Percentiles rank a stretch among this genome's conserved stretches.
These are phyloP conservation scores for Phialophora macrospora DNA, from an alignment of 2,329 filamentous ascomycete genomes.

Conservation along the genomic window DNA sequence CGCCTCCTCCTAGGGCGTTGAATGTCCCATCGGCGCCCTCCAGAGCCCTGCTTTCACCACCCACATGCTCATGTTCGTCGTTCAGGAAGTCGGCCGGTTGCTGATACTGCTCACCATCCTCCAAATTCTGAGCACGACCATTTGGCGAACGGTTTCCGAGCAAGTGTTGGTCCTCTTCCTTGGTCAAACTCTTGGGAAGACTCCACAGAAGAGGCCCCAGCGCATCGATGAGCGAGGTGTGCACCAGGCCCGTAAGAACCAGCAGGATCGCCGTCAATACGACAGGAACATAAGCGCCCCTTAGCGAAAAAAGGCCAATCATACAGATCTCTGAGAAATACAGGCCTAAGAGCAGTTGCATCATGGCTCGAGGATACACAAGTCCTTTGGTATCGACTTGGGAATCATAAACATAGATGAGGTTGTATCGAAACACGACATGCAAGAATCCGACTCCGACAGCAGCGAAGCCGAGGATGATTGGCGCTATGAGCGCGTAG, in stretches of 20 bases:
- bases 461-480: conserved; percentile 81
- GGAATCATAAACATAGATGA: conserved; percentile 83
- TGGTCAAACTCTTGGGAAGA: conserved; percentile 63
- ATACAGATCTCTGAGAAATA: conserved; percentile 85
- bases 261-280: conserved; percentile 77
- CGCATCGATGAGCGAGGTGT: conserved; percentile 60
- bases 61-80: conserved; percentile 46
- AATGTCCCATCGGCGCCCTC: conserved; percentile 28
- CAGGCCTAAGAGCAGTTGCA: conserved; percentile 81
- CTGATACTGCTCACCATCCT: conserved; percentile 44
- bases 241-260: conserved; percentile 75
- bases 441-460: conserved; percentile 80
- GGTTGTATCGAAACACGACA: conserved; percentile 84
- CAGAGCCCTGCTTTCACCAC: conserved; percentile 18
- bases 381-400: conserved; percentile 84
- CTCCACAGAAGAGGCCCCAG: conserved; percentile 60
- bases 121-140: conserved; percentile 27
- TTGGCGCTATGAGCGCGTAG: conserved; percentile 84
- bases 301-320: conserved; percentile 75
- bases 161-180: conserved; percentile 29
- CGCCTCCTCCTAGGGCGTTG: conserved; percentile 25
- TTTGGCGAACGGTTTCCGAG: neutral
- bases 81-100: conserved; percentile 50
- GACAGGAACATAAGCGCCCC: conserved; percentile 60
- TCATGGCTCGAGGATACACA: conserved; percentile 84